Evolutionary conservation across 164 flowering plant species (phyloP).

Genomic region (Brasenia schreberi): DNA sequence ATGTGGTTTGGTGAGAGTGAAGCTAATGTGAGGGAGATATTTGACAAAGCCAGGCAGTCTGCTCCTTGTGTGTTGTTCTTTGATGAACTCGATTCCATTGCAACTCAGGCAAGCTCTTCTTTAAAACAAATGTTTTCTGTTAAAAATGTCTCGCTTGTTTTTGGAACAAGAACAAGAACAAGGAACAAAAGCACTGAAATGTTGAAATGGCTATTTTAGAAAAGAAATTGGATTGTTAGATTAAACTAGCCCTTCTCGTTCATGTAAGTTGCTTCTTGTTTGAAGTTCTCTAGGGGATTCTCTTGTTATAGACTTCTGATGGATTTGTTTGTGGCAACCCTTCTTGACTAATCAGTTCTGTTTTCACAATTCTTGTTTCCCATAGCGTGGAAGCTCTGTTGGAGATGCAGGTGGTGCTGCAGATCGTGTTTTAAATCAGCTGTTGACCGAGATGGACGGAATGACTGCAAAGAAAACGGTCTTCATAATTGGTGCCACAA

Average conservation of each 20-base stretch:
- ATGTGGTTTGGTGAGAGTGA: constrained; percentile 84
- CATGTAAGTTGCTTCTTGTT: no score
- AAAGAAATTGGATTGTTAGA: no score
- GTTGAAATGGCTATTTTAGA: no score
- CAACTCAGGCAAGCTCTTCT: constrained; percentile 38
- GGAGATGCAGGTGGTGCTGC: constrained; percentile 76
- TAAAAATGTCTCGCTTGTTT: not conserved
- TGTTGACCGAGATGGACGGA: constrained; percentile 67
- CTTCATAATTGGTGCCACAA: constrained; percentile 60
- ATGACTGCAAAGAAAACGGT: constrained; percentile 63
- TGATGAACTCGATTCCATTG: constrained; percentile 62
- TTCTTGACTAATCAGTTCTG: not conserved
- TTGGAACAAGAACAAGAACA: no score
- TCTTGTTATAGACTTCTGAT: no score
- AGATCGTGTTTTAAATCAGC: constrained; percentile 57
- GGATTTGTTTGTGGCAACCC: not conserved
- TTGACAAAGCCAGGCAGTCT: constrained; percentile 63
- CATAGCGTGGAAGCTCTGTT: constrained; percentile 38
- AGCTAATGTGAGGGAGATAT: constrained; percentile 63
- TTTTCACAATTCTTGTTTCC: not conserved
- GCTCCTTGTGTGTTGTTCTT: constrained; percentile 71
- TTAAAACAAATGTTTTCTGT: not conserved
- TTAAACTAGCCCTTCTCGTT: no score
- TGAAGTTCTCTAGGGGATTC: no score
- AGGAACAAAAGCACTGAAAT: no score